Evolutionary conservation across 163 green algal species (phyloP), one percentile per base, ranked within the genome.

Genomic region (Smithsoniella earleae): DNA sequence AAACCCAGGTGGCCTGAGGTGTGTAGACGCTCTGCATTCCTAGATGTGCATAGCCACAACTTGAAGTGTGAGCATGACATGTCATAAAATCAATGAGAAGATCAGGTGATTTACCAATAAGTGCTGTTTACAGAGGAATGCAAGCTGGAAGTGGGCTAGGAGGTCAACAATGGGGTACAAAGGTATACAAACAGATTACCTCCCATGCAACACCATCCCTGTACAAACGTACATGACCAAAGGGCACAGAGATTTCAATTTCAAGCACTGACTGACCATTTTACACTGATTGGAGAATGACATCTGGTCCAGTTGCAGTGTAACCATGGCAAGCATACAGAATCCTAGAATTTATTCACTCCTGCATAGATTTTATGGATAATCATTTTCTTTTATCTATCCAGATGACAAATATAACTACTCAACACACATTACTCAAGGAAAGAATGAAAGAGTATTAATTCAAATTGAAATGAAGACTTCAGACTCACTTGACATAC

Each of bases 131-230:
- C 25, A 78, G 76, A 38, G 30, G 22, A 78, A 77, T 66, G 34
- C 52, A 2, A 74, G 46, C 36, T 74, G 74, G 64, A 64, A 45
- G 20, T 36, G 55, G 44, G 49, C 49, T 1, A 27, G 54, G 2
- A 38, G 30, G 1, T 54, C 77, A 2, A 81, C 74, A 2, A 82
- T 84, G 81, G 78, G 78, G 0, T 84, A 81, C 54, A 84, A 86
- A 75, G 82, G 82, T 30, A 86, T 86, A 44, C 66, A 77, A 33
- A 84, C 78, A 16, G 33, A 75, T 73, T 87, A 85, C 73, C 78
- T 87, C 64, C 80, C 80, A 28, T 73, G 62, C 43, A 76, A 27
- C 73, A 87, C 82, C 0, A 78, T 87, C 5, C 64, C 40, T 10
- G 36, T 85, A 13, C 78, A 81, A 20, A 82, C 75, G n/a, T 52